Conservation (phyloP, 2,329 filamentous ascomycete species). For the Alternaria brassicicola region DNA sequence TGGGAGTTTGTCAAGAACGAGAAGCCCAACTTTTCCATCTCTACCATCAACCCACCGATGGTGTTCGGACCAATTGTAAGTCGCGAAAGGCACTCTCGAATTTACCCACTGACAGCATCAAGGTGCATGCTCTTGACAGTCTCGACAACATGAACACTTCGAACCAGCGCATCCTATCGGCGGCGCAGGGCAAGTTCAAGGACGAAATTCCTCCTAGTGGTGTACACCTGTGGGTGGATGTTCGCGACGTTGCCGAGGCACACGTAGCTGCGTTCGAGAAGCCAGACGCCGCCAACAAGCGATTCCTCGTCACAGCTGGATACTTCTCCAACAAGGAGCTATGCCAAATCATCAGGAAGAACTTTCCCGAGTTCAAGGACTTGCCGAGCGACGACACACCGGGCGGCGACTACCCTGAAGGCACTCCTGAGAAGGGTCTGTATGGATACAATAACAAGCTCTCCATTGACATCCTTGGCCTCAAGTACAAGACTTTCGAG, state of each 20-base stretch:
- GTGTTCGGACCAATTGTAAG: slow-evolving; percentile 58
- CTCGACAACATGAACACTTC: slow-evolving; percentile 74
- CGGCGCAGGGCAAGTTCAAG: slow-evolving; percentile 68
- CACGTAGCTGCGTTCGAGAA: slow-evolving; percentile 66
- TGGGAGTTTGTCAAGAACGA: slow-evolving; percentile 61
- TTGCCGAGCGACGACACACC: slow-evolving; percentile 54
- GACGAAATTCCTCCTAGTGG: slow-evolving; percentile 63
- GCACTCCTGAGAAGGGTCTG: slow-evolving; percentile 50
- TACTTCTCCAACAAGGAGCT: slow-evolving; percentile 67
- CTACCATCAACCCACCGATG: slow-evolving; percentile 58
- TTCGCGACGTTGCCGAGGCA: slow-evolving; percentile 64
- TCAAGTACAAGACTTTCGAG: slow-evolving; percentile 65
- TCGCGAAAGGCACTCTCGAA: neutral
- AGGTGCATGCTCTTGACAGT: slow-evolving; percentile 64
- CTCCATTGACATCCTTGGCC: slow-evolving; percentile 62
- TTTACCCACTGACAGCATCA: slow-evolving; percentile 16
- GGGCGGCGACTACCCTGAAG: slow-evolving; percentile 55
- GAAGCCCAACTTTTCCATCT: slow-evolving; percentile 57
- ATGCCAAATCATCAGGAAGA: slow-evolving; percentile 60
- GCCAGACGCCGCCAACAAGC: slow-evolving; percentile 63
- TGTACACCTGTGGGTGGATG: slow-evolving; percentile 57
- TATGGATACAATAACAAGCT: slow-evolving; percentile 62
- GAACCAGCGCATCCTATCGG: slow-evolving; percentile 68
- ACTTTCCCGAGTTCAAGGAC: slow-evolving; percentile 61
- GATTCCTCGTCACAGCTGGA: slow-evolving; percentile 66